Base-by-base conservation (phyloP, 352 stramenopile species). In the Thalassiosira delicatula region DNA sequence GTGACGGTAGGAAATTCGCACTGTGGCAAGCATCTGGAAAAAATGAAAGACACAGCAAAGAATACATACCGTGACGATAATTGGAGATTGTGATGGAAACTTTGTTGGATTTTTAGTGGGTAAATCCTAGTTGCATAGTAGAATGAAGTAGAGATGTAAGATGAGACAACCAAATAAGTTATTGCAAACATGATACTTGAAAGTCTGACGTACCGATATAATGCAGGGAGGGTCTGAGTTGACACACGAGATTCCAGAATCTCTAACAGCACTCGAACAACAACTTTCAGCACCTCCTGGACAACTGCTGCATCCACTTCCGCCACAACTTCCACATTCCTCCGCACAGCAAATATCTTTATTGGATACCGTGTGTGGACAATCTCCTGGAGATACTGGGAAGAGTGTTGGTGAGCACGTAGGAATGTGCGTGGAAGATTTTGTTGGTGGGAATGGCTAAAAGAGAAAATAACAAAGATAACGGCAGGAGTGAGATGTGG, bases 391-490 rank as follows among this genome's bases (percentile, higher is more conserved):
- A 49, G 40, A 49, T 49, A 49, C 40, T 49, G 17, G 40, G 40
- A n/a, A n/a, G n/a, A n/a, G n/a, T 49, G 40, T 49, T 49, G 40
- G 40, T 49, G 40, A 17, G 40, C 17, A 17, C 17, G 40, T 17
- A 17, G 40, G 40, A 17, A 17, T 49, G 17, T 17, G 40, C 40
- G 40, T 49, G 40, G 40, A 17, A 17, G 40, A 49, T 49, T 49
- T 49, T 49, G 40, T 49, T 49, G 40, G 8, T 49, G 40, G 40
- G 17, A 49, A 17, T 49, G 40, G 40, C 40, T 49, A 49, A 17
- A 49, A 49, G 40, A 49, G 40, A 49, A 49, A 49, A 49, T 17
- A 49, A n/a, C n/a, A n/a, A n/a, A n/a, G n/a, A n/a, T n/a, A n/a
- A n/a, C n/a, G n/a, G n/a, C n/a, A n/a, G n/a, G n/a, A n/a, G n/a